A percentile compares a stretch with the other conserved stretches of the same genome.
phyloP scores from a whole-genome alignment of 2,329 filamentous ascomycete genomes.

The Claviceps africana region DNA sequence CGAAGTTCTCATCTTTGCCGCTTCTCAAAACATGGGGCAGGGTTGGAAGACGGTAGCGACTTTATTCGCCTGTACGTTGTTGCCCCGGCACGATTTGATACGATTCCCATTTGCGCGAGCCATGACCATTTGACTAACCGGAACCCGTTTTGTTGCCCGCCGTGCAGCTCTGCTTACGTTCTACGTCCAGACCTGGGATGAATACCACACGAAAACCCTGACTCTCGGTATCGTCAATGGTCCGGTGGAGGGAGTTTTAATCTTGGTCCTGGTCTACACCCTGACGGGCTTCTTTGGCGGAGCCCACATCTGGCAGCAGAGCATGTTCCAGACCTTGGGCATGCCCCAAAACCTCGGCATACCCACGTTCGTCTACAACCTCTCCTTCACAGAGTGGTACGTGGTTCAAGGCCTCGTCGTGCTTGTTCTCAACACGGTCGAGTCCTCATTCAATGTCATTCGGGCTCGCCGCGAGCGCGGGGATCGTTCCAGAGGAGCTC shows the following conservation, averaged over 20 bases:
- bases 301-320: conserved; percentile 83
- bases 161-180: conserved; percentile 74
- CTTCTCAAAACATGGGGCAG: conserved; percentile 84
- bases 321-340: conserved; percentile 58
- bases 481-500: conserved; percentile 57
- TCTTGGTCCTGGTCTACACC: conserved; percentile 66
- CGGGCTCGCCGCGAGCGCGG: conserved; percentile 60
- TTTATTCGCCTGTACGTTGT: conserved; percentile 58
- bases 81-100: not conserved
- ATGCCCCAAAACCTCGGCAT: conserved; percentile 51
- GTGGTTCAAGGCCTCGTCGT: conserved; percentile 74
- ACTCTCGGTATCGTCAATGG: conserved; percentile 87
- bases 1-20: conserved; percentile 82
- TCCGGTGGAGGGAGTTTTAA: conserved; percentile 86
- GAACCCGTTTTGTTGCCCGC: not conserved
- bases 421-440: conserved; percentile 70
- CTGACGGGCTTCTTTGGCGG: conserved; percentile 77
- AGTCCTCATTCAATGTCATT: conserved; percentile 74
- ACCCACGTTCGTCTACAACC: conserved; percentile 56
- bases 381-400: conserved; percentile 87
- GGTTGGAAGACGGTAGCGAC: conserved; percentile 75
- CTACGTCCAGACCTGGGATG: conserved; percentile 98
- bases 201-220: conserved; percentile 94
- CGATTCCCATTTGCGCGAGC: no score
- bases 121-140: not conserved